Evolutionary conservation across 148 eudicot species (phyloP).

Genomic region (Fagopyrum homotropicum): DNA sequence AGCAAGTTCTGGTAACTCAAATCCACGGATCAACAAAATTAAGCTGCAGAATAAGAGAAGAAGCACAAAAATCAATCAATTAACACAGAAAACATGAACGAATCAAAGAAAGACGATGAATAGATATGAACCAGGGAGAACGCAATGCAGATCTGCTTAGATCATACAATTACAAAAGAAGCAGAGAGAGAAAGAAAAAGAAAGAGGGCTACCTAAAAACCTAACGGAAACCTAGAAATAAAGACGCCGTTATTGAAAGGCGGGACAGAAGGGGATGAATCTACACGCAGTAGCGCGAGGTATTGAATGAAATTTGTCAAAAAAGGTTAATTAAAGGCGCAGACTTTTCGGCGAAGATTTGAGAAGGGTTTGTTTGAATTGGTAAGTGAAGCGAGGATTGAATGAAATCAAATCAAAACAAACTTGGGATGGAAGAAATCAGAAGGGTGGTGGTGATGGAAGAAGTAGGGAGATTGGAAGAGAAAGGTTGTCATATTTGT

Average conservation of each 20-base stretch:
- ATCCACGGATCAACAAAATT: not conserved
- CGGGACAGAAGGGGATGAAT: not conserved
- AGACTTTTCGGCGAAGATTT: no score
- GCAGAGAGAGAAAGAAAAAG: not conserved
- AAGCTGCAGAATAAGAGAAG: not conserved
- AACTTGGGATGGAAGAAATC: slow-evolving; percentile 24
- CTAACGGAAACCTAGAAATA: not conserved
- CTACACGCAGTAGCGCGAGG: not conserved
- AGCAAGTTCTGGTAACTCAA: not conserved
- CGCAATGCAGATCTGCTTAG: not conserved
- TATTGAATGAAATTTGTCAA: not conserved
- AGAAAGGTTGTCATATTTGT: slow-evolving; percentile 26
- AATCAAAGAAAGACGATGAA: not conserved
- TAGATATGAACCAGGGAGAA: not conserved
- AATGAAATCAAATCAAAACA: slow-evolving; percentile 18
- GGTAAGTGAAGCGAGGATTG: no score
- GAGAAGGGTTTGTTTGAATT: no score
- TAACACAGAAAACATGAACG: not conserved
- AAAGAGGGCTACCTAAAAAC: not conserved
- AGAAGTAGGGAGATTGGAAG: no score
- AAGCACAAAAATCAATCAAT: not conserved
- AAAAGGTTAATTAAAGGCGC: slow-evolving; percentile 5
- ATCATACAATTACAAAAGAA: not conserved
- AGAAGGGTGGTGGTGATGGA: slow-evolving; percentile 1
- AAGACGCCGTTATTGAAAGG: not conserved